A percentile compares a stretch with the other conserved stretches of the same genome.
Evolutionary conservation across 2,329 filamentous ascomycete species (phyloP).

Genomic region (Stachybotrys elegans): DNA sequence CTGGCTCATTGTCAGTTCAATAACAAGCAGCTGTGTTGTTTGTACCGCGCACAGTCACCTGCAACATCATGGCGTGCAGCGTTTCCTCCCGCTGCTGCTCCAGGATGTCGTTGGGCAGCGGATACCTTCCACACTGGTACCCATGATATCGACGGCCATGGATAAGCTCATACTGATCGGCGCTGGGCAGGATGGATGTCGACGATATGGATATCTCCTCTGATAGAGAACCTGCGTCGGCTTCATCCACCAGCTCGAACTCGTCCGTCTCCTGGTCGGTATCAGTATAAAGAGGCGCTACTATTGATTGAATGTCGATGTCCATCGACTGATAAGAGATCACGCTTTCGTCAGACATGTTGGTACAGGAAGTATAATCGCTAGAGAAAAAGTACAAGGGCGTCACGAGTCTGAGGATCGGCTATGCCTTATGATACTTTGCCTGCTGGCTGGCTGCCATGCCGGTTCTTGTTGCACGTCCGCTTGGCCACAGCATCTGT

Average conservation of each 20-base stretch:
- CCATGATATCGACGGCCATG: constrained; percentile 36
- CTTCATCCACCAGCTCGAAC: constrained; percentile 21
- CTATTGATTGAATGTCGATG: no score
- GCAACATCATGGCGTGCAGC: constrained; percentile 39
- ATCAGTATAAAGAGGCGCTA: constrained; percentile 16
- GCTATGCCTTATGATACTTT: no score
- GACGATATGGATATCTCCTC: constrained; percentile 22
- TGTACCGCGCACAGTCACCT: constrained; percentile 29
- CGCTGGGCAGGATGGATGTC: constrained; percentile 26
- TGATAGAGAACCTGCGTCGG: constrained; percentile 15
- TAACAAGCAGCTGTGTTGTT: not conserved
- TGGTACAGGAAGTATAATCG: no score
- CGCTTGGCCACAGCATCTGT: no score
- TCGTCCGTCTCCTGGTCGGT: constrained; percentile 23
- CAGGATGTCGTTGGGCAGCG: constrained; percentile 39
- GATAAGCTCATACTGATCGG: constrained; percentile 26
- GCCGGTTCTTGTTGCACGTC: no score
- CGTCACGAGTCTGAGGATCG: no score
- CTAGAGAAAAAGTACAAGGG: no score
- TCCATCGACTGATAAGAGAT: no score
- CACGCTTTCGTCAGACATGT: no score
- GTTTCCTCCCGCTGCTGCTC: constrained; percentile 42
- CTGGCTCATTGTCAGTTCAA: constrained; percentile 13
- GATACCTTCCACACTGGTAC: constrained; percentile 38
- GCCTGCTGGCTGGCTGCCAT: no score